Conservation (phyloP, 1,284 basidiomycete genomes). For the Ustilago sp. region DNA sequence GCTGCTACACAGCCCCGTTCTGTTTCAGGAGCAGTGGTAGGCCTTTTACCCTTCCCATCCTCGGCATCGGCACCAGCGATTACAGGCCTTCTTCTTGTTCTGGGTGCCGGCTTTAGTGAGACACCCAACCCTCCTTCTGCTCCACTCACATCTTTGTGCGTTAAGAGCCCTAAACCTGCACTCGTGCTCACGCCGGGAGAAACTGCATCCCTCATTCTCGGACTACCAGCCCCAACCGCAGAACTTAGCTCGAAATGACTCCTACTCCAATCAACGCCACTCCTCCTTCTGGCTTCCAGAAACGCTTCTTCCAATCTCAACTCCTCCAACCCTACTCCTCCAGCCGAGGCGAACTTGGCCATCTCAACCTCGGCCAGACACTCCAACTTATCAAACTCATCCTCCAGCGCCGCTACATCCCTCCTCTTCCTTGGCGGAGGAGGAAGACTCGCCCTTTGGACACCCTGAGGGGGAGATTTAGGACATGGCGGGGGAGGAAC, state of each 20-base stretch:
- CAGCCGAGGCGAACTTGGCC: slow-evolving; percentile 2
- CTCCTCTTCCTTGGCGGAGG: neutral
- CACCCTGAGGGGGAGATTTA: neutral
- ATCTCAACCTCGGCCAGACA: slow-evolving; percentile 31
- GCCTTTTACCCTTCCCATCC: neutral
- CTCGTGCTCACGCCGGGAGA: neutral
- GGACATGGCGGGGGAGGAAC: neutral
- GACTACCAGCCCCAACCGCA: neutral
- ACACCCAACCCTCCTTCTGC: neutral
- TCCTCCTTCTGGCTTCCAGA: slow-evolving; percentile 20
- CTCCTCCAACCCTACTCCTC: neutral
- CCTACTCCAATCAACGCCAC: slow-evolving; percentile 20
- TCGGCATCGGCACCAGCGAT: neutral
- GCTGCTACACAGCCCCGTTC: neutral
- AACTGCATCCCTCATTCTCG: neutral
- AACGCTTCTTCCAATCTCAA: slow-evolving; percentile 29
- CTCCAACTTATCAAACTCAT: slow-evolving; percentile 49
- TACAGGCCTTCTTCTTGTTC: slow-evolving; percentile 4
- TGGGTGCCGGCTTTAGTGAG: slow-evolving; percentile 14
- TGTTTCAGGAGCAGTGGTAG: slow-evolving; percentile 28
- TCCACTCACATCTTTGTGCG: neutral
- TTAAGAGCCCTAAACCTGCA: neutral
- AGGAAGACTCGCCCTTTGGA: slow-evolving; percentile 9
- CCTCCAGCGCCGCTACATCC: slow-evolving; percentile 14
- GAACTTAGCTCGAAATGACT: slow-evolving; percentile 20